Percentiles rank a stretch among this genome's conserved stretches.
Evolutionary conservation across 768 basidiomycete species (phyloP).

Genomic region (Nidularia pulvinata): DNA sequence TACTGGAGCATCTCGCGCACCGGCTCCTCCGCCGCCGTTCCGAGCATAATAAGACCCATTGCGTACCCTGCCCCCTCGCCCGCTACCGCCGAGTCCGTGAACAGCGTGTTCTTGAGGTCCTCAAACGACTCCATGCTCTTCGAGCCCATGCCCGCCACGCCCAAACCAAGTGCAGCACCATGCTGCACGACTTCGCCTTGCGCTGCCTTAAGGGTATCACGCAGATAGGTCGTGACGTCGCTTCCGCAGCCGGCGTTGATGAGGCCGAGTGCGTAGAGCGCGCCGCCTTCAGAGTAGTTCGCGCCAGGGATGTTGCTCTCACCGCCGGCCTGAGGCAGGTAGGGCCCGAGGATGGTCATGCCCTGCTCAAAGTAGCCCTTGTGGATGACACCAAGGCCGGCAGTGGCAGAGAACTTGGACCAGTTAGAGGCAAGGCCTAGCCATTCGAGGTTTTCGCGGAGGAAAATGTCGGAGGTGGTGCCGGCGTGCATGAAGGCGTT

Average conservation of each 20-base stretch:
- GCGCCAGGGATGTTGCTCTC: slow-evolving; percentile 79
- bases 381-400: slow-evolving; percentile 96
- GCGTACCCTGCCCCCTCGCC: slow-evolving; percentile 97
- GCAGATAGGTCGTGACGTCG: slow-evolving; percentile 74
- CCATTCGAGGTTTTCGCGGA: slow-evolving; percentile 98
- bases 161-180: slow-evolving; percentile 96
- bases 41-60: slow-evolving; percentile 98
- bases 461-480: slow-evolving; percentile 91
- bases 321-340: slow-evolving; percentile 79
- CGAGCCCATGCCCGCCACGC: slow-evolving; percentile 93
- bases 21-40: slow-evolving; percentile 78
- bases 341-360: slow-evolving; percentile 89
- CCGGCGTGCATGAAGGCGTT: slow-evolving; percentile 99
- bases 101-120: slow-evolving; percentile 85
- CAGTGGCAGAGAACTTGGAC: slow-evolving; percentile 98
- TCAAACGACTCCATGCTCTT: slow-evolving; percentile 91
- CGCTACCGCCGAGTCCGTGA: slow-evolving; percentile 93
- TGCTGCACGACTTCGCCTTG: slow-evolving; percentile 93
- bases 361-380: slow-evolving; percentile 96
- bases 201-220: slow-evolving; percentile 73
- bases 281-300: slow-evolving; percentile 93
- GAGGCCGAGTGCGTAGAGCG: slow-evolving; percentile 92
- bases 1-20: slow-evolving; percentile 96
- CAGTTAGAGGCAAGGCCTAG: slow-evolving; percentile 94
- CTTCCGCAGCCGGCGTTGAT: slow-evolving; percentile 92